These are phyloP conservation scores for Psidium guajava DNA, from an alignment of 345 rosid species.

Conservation along the genomic window DNA sequence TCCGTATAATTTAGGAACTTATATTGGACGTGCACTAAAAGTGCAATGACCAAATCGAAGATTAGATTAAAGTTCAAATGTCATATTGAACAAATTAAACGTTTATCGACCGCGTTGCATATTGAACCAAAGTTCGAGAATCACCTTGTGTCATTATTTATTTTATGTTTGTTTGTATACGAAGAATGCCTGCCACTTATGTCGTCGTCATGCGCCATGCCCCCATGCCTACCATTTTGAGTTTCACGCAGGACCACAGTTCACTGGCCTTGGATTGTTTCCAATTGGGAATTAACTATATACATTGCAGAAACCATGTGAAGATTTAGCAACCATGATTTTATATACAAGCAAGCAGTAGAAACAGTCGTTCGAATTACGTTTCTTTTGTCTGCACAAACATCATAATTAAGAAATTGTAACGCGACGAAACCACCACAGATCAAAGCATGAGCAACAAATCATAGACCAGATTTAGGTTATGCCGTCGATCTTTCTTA, in stretches of 20 bases:
- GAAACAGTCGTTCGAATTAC: not conserved
- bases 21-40: too few relatives aligned
- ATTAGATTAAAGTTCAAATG: too few relatives aligned
- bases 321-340: not conserved
- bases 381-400: not conserved
- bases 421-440: not conserved
- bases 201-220: not conserved
- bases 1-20: too few relatives aligned
- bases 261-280: not conserved
- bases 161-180: not conserved
- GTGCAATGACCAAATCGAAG: too few relatives aligned
- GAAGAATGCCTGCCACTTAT: not conserved
- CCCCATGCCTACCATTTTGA: not conserved
- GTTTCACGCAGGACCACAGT: not conserved
- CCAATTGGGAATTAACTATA: not conserved
- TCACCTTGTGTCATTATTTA: too few relatives aligned
- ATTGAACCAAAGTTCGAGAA: too few relatives aligned
- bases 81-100: too few relatives aligned
- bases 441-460: not conserved
- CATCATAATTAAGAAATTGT: not conserved
- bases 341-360: not conserved
- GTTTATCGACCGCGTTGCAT: accelerated
- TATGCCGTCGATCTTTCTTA: not conserved
- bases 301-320: not conserved
- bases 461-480: not conserved